Percentiles rank a stretch among this genome's conserved stretches.
These are phyloP conservation scores for Penicillium desertorum DNA, from an alignment of 495 filamentous ascomycete species.

Conservation along the genomic window DNA sequence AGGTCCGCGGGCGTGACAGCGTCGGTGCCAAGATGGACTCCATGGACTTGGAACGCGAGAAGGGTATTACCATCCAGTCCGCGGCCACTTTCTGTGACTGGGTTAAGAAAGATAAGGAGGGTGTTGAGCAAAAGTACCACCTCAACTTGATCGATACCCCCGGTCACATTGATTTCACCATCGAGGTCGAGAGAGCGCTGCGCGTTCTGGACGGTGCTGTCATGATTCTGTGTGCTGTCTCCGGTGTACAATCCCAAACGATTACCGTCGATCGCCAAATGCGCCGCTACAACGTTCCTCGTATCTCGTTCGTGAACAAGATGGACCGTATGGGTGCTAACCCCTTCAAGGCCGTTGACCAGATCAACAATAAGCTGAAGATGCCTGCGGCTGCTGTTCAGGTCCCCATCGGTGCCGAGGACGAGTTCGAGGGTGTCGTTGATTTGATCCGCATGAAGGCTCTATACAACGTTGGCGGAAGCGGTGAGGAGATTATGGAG, in stretches of 20 bases:
- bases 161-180: slow-evolving; percentile 99
- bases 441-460: slow-evolving; percentile 91
- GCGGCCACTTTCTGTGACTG: slow-evolving; percentile 98
- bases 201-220: slow-evolving; percentile 95
- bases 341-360: slow-evolving; percentile 94
- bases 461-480: slow-evolving; percentile 83
- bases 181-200: slow-evolving; percentile 96
- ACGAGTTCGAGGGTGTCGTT: slow-evolving; percentile 90
- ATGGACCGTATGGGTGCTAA: slow-evolving; percentile 99
- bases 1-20: slow-evolving; percentile 91
- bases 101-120: slow-evolving; percentile 73
- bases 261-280: slow-evolving; percentile 99
- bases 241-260: slow-evolving; percentile 95
- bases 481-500: slow-evolving; percentile 69
- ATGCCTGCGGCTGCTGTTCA: slow-evolving; percentile 91
- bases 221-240: slow-evolving; percentile 98
- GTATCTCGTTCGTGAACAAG: slow-evolving; percentile 98
- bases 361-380: slow-evolving; percentile 94
- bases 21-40: slow-evolving; percentile 99
- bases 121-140: slow-evolving; percentile 86
- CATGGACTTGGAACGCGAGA: slow-evolving; percentile 97
- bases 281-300: slow-evolving; percentile 94
- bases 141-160: slow-evolving; percentile 99
- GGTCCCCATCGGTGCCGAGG: slow-evolving; percentile 91
- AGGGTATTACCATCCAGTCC: slow-evolving; percentile 98